Evolutionary conservation across 2,329 filamentous ascomycete genomes (phyloP).

Genomic region (Trichophyton mentagrophytes): DNA sequence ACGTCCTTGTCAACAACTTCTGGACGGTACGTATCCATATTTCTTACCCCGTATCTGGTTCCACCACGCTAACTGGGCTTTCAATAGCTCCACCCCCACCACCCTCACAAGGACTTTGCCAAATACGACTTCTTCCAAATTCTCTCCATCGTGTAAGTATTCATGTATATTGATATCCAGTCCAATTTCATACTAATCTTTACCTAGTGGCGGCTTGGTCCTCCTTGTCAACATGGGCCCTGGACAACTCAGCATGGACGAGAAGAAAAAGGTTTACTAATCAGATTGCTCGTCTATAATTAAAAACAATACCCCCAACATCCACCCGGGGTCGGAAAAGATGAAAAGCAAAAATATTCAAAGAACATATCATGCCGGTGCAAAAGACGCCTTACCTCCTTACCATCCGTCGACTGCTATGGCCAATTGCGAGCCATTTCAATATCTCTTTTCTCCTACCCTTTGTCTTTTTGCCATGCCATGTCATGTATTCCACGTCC

Average conservation of each 20-base stretch:
- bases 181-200: slow-evolving; percentile 4
- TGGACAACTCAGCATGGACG: slow-evolving; percentile 93
- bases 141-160: slow-evolving; percentile 74
- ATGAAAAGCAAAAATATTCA: neutral
- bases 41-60: neutral
- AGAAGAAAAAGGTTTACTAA: slow-evolving; percentile 99
- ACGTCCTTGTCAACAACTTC: slow-evolving; percentile 97
- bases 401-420: neutral
- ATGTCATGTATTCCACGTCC: slow-evolving; percentile 1
- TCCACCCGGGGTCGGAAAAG: neutral
- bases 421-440: neutral
- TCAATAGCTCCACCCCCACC: slow-evolving; percentile 77
- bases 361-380: neutral
- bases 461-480: neutral
- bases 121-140: slow-evolving; percentile 99
- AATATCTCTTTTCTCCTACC: neutral
- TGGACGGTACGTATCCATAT: slow-evolving; percentile 71
- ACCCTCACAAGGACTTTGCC: slow-evolving; percentile 99
- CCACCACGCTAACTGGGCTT: slow-evolving; percentile 5
- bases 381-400: neutral
- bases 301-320: neutral
- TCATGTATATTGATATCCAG: neutral
- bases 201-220: slow-evolving; percentile 63
- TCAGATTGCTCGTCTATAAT: neutral
- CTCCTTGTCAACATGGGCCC: slow-evolving; percentile 98